These are phyloP conservation scores for Trichophyton simii DNA, from an alignment of 2,329 filamentous ascomycete species.

Conservation along the genomic window DNA sequence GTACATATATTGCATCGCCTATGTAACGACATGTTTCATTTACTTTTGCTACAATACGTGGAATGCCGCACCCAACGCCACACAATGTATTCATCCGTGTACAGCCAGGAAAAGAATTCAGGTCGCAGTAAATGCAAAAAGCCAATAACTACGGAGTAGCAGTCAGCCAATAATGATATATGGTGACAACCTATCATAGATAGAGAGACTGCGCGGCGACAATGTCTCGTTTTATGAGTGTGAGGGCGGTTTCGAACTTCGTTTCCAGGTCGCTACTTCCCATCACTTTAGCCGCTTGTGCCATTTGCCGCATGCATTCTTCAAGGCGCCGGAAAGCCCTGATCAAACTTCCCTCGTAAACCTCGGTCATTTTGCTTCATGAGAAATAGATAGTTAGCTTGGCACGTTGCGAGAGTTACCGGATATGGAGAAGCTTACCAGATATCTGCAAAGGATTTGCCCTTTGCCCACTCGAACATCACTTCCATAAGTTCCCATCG, in stretches of 20 bases:
- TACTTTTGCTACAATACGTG: not conserved
- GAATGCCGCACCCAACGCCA: not conserved
- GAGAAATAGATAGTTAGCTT: slow-evolving; percentile 8
- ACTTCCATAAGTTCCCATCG: slow-evolving; percentile 97
- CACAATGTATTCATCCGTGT: not conserved
- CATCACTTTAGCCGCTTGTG: slow-evolving; percentile 93
- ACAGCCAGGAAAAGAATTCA: not conserved
- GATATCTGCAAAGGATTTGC: slow-evolving; percentile 80
- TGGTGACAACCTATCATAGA: slow-evolving; percentile 41
- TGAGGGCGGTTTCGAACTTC: slow-evolving; percentile 79
- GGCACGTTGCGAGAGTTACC: not conserved
- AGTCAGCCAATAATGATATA: not conserved
- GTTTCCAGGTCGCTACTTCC: slow-evolving; percentile 84
- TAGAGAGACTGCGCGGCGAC: slow-evolving; percentile 92
- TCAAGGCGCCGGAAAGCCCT: slow-evolving; percentile 91
- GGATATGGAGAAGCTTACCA: slow-evolving; percentile 55
- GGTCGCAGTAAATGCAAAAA: slow-evolving; percentile 2
- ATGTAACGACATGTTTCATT: not conserved
- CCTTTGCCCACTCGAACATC: slow-evolving; percentile 81
- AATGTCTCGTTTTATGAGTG: slow-evolving; percentile 82
- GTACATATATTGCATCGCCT: not conserved
- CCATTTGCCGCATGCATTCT: slow-evolving; percentile 88
- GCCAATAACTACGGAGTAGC: not conserved
- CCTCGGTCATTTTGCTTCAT: slow-evolving; percentile 90
- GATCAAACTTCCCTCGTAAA: slow-evolving; percentile 93